These are phyloP conservation scores for Musa balbisiana DNA, from an alignment of 202 grass and related monocot genomes.

Conservation along the genomic window DNA sequence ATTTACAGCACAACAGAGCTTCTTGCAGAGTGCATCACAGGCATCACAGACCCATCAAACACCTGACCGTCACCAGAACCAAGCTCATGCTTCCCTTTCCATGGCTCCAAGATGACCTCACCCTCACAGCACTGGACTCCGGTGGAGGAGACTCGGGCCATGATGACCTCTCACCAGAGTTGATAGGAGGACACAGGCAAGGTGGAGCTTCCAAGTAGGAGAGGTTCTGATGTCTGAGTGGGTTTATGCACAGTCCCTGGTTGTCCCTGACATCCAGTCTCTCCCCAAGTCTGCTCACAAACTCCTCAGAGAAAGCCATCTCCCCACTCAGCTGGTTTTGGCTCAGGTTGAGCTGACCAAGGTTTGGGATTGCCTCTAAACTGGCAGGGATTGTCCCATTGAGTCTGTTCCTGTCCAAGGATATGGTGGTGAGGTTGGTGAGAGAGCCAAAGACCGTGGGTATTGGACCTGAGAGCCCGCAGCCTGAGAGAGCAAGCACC, in stretches of 20 bases:
- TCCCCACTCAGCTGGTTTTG: slow-evolving; percentile 72
- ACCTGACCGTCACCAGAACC: not conserved
- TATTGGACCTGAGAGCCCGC: slow-evolving; percentile 48
- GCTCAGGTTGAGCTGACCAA: slow-evolving; percentile 82
- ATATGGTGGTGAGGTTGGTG: slow-evolving; percentile 44
- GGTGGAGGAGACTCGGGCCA: not conserved
- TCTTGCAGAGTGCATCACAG: not conserved
- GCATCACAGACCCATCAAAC: not conserved
- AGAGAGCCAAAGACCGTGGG: slow-evolving; percentile 40
- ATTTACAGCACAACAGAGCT: not conserved
- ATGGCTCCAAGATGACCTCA: not conserved
- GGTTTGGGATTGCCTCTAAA: slow-evolving; percentile 49
- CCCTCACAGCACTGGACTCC: not conserved
- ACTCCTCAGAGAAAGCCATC: slow-evolving; percentile 60
- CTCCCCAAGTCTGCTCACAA: slow-evolving; percentile 57
- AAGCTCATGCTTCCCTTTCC: not conserved
- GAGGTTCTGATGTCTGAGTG: slow-evolving; percentile 22
- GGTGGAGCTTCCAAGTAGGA: slow-evolving; percentile 45
- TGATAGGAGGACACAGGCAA: slow-evolving; percentile 25
- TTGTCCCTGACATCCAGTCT: slow-evolving; percentile 74
- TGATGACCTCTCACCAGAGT: slow-evolving; percentile 12
- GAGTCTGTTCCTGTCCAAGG: slow-evolving; percentile 65
- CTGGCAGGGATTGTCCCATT: slow-evolving; percentile 56
- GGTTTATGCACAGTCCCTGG: slow-evolving; percentile 49
- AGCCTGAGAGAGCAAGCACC: slow-evolving; percentile 68